Conservation (phyloP, 352 stramenopile genomes). For the Globisporangium barbulae region DNA sequence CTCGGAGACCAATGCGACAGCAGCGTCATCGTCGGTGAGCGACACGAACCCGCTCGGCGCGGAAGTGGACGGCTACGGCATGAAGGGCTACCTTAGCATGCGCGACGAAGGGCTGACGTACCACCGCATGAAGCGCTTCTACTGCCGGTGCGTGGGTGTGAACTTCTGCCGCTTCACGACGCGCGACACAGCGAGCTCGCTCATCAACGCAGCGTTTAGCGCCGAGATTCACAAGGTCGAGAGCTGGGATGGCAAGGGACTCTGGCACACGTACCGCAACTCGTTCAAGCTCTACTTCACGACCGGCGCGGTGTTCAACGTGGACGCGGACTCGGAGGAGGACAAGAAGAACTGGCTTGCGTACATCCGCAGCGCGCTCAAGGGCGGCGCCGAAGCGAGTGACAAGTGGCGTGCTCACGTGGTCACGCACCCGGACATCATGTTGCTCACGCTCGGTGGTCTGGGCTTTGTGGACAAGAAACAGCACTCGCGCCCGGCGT, state of each 20-base stretch:
- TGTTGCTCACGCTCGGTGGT: constrained; percentile 50
- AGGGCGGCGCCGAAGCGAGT: constrained; percentile 29
- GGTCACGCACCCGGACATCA: constrained; percentile 32
- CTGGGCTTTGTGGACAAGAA: constrained; percentile 69
- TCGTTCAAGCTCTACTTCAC: constrained; percentile 85
- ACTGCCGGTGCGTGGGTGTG: constrained; percentile 73
- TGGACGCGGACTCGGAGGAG: constrained; percentile 74
- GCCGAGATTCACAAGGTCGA: constrained; percentile 77
- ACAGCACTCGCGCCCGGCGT: constrained; percentile 42
- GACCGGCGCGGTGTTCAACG: constrained; percentile 70
- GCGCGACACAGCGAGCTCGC: constrained; percentile 48
- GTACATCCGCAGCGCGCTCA: constrained; percentile 68
- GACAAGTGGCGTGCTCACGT: constrained; percentile 38
- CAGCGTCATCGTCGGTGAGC: neutral
- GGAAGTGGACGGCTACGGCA: constrained; percentile 59
- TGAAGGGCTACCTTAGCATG: constrained; percentile 79
- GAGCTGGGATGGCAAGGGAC: constrained; percentile 79
- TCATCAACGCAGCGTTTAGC: constrained; percentile 63
- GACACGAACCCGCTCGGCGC: constrained; percentile 26
- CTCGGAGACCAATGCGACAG: neutral
- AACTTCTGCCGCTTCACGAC: constrained; percentile 77
- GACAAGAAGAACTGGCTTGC: constrained; percentile 78
- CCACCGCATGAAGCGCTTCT: constrained; percentile 86
- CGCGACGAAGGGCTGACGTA: constrained; percentile 81
- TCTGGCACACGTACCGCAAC: constrained; percentile 79